Base-by-base conservation (phyloP, 2,329 filamentous ascomycete species). In the Dothistroma septosporum region DNA sequence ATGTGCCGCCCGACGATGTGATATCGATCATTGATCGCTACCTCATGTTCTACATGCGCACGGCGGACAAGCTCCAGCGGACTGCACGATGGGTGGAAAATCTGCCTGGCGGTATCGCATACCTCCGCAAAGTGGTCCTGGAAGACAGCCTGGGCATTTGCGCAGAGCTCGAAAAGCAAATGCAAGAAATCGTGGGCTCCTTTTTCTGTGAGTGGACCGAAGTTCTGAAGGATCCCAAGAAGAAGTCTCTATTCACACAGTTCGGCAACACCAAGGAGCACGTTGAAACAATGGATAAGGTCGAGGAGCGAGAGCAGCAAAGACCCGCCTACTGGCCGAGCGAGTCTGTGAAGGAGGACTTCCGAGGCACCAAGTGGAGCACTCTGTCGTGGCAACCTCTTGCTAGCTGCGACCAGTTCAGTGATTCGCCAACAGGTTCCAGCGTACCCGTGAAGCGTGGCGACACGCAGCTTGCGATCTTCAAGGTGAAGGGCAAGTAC, bases 121-220 rank as follows among this genome's bases (percentile, higher is more conserved):
- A 96, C 72, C 84, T 96, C 0, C 86, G 86, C 56, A 85, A 92
- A 69, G 92, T 96, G 2, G 83, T 96, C 35, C 80, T 96, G 6
- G 84, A 94, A 32, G 92, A 96, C 79, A 90, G 88, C 71, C 85
- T 96, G 0, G 91, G 92, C 32, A 93, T 96, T 69, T 89, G 86
- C 73, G 89, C 87, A 3, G 88, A 90, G 6, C 85, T 96, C 28
- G 92, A 96, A 76, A 83, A 86, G 35, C 91, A 96, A 74, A 96
- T 96, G 92, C 81, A 90, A 69, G 87, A 90, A 54, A 83, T 96
- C 0, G 90, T 96, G 6, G 88, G 86, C 65, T 85, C 85, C 16
- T 96, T 88, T 80, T 95, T 94, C 78, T 92, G 92, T 78, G 92
- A 96, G 77, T 96, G 92, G 92, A 90, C 89, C 14, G 90, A 93